Conservation (phyloP, 805 yeast species). For the Saturnispora mendoncae region DNA sequence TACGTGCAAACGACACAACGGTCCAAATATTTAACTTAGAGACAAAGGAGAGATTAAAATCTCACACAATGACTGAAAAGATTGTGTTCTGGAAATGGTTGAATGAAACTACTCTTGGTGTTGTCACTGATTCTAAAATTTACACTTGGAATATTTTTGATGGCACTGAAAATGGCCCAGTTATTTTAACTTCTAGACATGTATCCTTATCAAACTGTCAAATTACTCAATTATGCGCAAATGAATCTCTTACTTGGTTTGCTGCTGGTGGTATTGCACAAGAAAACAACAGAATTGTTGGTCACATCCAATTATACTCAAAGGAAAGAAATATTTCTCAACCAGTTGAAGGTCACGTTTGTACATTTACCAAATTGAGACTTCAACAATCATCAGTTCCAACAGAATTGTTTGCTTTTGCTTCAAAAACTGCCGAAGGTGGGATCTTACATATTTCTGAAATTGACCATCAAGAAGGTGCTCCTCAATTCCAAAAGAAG, state of each 20-base stretch:
- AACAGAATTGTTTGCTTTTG: conserved; percentile 86
- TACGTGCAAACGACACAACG: conserved; percentile 94
- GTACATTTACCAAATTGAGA: conserved; percentile 70
- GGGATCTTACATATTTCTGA: conserved; percentile 88
- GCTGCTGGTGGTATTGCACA: conserved; percentile 93
- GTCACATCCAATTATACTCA: conserved; percentile 89
- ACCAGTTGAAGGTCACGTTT: conserved; percentile 96
- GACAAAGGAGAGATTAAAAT: conserved; percentile 80
- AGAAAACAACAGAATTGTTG: conserved; percentile 89
- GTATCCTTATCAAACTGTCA: conserved; percentile 70
- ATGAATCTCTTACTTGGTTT: conserved; percentile 78
- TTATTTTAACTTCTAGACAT: conserved; percentile 74
- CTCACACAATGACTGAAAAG: conserved; percentile 78
- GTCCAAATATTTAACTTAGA: conserved; percentile 88
- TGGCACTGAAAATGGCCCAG: conserved; percentile 74
- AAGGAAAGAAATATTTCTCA: conserved; percentile 88
- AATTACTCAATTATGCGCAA: conserved; percentile 83
- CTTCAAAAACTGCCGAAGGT: conserved; percentile 77
- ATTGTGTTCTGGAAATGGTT: conserved; percentile 97
- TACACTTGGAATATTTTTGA: conserved; percentile 81
- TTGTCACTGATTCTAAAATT: conserved; percentile 70
- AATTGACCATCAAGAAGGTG: conserved; percentile 84
- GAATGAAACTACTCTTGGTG: conserved; percentile 60
- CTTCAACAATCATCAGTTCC: conserved; percentile 67
- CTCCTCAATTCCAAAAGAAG: conserved; percentile 81